Base-by-base conservation (phyloP, 139 green algal genomes). In the Eudorina sp. region DNA sequence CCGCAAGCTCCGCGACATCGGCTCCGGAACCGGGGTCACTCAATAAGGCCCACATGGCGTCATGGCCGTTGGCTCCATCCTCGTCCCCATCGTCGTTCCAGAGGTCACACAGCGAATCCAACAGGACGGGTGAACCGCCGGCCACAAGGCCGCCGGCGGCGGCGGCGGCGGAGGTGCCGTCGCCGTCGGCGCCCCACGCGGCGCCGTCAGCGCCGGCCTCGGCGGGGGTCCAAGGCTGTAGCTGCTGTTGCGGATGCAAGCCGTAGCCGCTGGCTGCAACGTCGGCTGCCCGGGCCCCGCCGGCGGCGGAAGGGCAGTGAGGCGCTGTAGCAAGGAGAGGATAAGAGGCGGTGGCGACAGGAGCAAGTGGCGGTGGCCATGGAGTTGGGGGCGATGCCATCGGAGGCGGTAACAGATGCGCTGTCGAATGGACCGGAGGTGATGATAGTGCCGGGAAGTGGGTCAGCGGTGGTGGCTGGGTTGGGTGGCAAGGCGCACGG, bases 41-140 rank as follows among this genome's bases (percentile, higher is more conserved):
- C 31, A 75, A 34, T 25, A 75, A 27, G 25, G n/a, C 66, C 66
- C 66, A 75, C 66, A 75, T 75, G 34, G 36, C 31, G 21, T 25
- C 66, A 19, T 19, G 21, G 34, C 16, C 38, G 16, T 75, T 75
- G 66, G 25, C 66, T 34, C 9, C 66, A 25, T 75, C 66, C 16
- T 75, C 66, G 38, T 46, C 66, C 31, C 34, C 66, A 14, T 75
- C 66, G 66, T 75, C 66, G 31, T 75, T 46, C 66, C 66, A 75
- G 18, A 75, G 6, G 31, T 45, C 36, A 46, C 66, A 75, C 5
- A 75, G 21, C 66, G 66, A 75, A 19, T 48, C 66, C 16, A 75
- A 3, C 19, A 48, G 66, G 66, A 75, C 66, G 7, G 66, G 66
- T 18, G 62, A 75, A 6, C 66, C 66, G 36, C 66, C 66, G 21